A percentile compares a stretch with the other conserved stretches of the same genome.
phyloP scores from a whole-genome alignment of 75 land plant species.

The Cryptomeria japonica region DNA sequence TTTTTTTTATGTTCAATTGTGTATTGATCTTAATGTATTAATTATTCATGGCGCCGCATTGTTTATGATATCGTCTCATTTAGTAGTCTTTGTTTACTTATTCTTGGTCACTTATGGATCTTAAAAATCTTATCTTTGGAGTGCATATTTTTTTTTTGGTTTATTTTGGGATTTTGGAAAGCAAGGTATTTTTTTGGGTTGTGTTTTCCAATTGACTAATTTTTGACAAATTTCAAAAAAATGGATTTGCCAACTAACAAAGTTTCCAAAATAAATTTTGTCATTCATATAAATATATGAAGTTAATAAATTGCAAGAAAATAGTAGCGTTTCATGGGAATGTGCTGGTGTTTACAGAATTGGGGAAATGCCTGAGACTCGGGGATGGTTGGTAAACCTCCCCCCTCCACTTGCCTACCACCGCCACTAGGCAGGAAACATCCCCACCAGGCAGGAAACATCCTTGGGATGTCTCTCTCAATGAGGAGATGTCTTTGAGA shows the following conservation, averaged over 20 bases:
- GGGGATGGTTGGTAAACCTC: too few species aligned
- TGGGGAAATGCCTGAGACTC: too few species aligned
- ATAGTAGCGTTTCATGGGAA: not conserved
- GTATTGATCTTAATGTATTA: not conserved
- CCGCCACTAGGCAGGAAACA: too few species aligned
- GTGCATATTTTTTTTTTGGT: not conserved
- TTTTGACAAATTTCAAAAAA: not conserved
- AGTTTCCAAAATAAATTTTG: not conserved
- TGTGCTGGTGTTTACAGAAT: too few species aligned
- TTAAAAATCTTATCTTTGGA: not conserved
- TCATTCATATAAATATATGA: not conserved
- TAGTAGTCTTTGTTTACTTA: not conserved
- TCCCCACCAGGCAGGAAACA: too few species aligned
- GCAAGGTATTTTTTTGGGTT: not conserved
- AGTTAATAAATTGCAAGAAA: not conserved
- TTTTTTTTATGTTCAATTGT: not conserved
- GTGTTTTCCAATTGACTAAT: not conserved
- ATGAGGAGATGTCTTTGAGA: too few species aligned
- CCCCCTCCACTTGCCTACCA: too few species aligned
- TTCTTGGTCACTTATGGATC: not conserved
- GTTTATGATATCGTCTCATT: not conserved
- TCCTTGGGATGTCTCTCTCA: too few species aligned
- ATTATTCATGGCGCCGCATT: not conserved
- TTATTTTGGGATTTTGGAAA: not conserved
- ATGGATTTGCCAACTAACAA: too few species aligned